Conservation (phyloP, 169 alveolate species). For the Plasmodium yoelii region DNA sequence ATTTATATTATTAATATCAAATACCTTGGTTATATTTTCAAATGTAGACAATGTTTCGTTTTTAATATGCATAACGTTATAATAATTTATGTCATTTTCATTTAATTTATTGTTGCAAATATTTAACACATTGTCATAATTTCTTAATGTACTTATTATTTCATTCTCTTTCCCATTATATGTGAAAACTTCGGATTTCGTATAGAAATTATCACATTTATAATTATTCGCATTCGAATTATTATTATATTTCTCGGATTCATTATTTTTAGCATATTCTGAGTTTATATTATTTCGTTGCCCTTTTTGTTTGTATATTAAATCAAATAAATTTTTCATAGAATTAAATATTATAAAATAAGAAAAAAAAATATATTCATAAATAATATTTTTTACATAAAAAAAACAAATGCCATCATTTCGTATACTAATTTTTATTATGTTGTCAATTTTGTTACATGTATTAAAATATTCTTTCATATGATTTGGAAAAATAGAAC, state of each 20-base stretch:
- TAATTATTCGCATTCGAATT: neutral
- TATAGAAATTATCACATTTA: neutral
- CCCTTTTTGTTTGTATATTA: constrained; percentile 11
- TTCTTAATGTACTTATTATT: neutral
- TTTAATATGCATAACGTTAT: neutral
- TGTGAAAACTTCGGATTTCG: too few relatives aligned
- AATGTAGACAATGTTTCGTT: constrained; percentile 5
- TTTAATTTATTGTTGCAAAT: neutral
- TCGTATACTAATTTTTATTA: constrained; percentile 70
- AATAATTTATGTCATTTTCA: neutral
- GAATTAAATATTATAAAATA: constrained; percentile 70
- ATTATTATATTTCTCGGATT: neutral
- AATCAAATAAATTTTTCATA: constrained; percentile 40
- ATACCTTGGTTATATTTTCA: constrained; percentile 41
- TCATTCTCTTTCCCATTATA: neutral
- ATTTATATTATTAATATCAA: constrained; percentile 58
- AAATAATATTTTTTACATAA: constrained; percentile 32
- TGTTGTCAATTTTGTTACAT: constrained; percentile 76
- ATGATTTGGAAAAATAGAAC: constrained; percentile 49
- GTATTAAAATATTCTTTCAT: constrained; percentile 65
- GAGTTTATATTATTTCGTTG: neutral
- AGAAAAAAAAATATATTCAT: constrained; percentile 71
- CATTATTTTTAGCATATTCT: neutral
- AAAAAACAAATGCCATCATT: constrained; percentile 76
- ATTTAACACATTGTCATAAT: neutral